Percentiles rank a stretch among this genome's conserved stretches.
These are phyloP conservation scores for Phytopythium boreale DNA, from an alignment of 352 stramenopile genomes.

Conservation along the genomic window DNA sequence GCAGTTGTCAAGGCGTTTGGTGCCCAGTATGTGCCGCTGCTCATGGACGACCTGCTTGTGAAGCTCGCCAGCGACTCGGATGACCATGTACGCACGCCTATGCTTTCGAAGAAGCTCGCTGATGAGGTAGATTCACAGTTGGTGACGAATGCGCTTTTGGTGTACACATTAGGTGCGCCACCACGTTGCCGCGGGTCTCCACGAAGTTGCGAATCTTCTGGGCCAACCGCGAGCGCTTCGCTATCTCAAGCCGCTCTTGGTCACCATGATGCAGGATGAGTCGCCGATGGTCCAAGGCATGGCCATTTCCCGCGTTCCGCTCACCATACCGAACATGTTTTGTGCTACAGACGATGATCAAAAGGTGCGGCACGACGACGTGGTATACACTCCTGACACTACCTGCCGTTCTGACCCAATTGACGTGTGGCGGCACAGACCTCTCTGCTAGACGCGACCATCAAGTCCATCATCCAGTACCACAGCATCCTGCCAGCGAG, in stretches of 20 bases:
- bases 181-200: slow-evolving; percentile 64
- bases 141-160: not conserved
- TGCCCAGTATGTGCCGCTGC: slow-evolving; percentile 38
- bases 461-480: slow-evolving; percentile 75
- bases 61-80: slow-evolving; percentile 51
- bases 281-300: slow-evolving; percentile 56
- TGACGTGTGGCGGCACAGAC: slow-evolving; percentile 24
- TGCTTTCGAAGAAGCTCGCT: not conserved
- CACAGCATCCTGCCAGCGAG: slow-evolving; percentile 62
- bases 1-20: slow-evolving; percentile 75
- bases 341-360: slow-evolving; percentile 56
- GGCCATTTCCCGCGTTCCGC: slow-evolving; percentile 47
- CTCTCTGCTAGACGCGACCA: slow-evolving; percentile 42
- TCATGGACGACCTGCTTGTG: slow-evolving; percentile 71
- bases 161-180: slow-evolving; percentile 41
- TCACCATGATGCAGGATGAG: slow-evolving; percentile 67
- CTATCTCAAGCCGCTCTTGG: slow-evolving; percentile 58
- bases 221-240: slow-evolving; percentile 54
- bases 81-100: slow-evolving; percentile 32
- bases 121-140: not conserved
- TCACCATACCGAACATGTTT: slow-evolving; percentile 51
- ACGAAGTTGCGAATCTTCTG: slow-evolving; percentile 66
- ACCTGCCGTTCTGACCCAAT: too few relatives aligned
- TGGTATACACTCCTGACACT: too few relatives aligned
- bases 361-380: slow-evolving; percentile 35